These are phyloP conservation scores for Colletotrichum cereale DNA, from an alignment of 2,329 filamentous ascomycete genomes.

Conservation along the genomic window DNA sequence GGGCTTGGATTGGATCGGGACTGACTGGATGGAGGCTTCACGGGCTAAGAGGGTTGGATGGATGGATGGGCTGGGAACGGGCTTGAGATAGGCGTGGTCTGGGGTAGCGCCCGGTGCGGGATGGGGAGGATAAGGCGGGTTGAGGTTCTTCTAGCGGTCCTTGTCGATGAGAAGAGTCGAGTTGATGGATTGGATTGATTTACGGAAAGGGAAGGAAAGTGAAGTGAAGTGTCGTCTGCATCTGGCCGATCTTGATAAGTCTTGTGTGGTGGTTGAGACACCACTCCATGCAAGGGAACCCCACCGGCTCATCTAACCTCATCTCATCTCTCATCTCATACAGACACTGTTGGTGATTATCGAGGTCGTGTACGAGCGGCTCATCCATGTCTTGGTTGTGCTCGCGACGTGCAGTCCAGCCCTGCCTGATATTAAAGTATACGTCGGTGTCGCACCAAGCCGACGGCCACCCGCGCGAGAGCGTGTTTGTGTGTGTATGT, in stretches of 20 bases:
- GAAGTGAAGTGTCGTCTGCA: neutral
- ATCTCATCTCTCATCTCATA: neutral
- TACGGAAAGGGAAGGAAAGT: neutral
- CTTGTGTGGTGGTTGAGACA: neutral
- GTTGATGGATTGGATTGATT: neutral
- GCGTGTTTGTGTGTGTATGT: too few species aligned
- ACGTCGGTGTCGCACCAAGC: too few species aligned
- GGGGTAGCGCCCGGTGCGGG: constrained; percentile 3
- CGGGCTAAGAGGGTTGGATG: neutral
- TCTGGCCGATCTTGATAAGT: neutral
- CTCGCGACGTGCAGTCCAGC: neutral
- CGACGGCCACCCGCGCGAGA: too few species aligned
- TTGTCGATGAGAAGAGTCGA: neutral
- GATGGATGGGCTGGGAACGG: neutral
- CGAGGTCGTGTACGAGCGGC: neutral
- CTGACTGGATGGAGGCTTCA: neutral
- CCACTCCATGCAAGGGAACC: too few species aligned
- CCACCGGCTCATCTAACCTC: neutral
- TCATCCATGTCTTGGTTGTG: too few species aligned
- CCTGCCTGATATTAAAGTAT: too few species aligned
- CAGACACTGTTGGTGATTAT: neutral
- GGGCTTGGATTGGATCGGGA: too few species aligned
- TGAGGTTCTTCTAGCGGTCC: neutral
- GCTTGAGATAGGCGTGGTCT: neutral
- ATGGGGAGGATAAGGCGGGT: neutral